Base-by-base conservation (phyloP, 176 grass and related monocot genomes). In the Juncus effusus region DNA sequence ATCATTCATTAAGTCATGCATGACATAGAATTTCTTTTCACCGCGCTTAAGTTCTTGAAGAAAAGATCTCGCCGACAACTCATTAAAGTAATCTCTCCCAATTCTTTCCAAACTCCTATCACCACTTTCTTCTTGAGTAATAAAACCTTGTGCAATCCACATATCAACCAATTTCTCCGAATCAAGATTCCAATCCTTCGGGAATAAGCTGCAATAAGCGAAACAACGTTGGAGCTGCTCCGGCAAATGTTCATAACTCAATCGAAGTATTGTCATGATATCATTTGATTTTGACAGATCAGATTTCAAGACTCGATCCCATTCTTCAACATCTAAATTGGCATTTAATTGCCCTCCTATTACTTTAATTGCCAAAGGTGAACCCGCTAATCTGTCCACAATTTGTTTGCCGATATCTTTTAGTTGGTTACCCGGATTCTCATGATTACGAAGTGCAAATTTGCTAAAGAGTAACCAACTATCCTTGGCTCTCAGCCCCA, bases 21-120 rank as follows among this genome's bases (percentile, higher is more conserved):
- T 74, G n/a, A 68, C 54, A 76, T 28, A 28, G 19, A 28, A 28
- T 28, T 28, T 28, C 19, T 28, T 28, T 28, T 28, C 19, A 28
- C 19, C 19, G 19, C 19, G 19, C 19, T 28, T 28, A 28, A 28
- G 19, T 6, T 53, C 64, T 39, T 87, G 73, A 12, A 91, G 84
- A 51, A 91, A 91, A 2, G 69, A 91, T 38, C 88, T 87, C 6
- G 71, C 54, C 4, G 78, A 62, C 49, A 52, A 52, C 12, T 52
- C 9, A 12, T 52, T 52, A 12, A 74, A 15, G 11, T 74, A 74
- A 38, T 74, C 70, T 58, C 35, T 56, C 4, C 49, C 70, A 35
- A 40, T 42, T 13, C 60, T 58, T 55, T 74, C 70, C 56, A 39
- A 19, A 19, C 58, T 61, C 13, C 7, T 2, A 35, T 40, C 59